Conservation (phyloP, 2,329 filamentous ascomycete species). For the Cladophialophora yegresii region DNA sequence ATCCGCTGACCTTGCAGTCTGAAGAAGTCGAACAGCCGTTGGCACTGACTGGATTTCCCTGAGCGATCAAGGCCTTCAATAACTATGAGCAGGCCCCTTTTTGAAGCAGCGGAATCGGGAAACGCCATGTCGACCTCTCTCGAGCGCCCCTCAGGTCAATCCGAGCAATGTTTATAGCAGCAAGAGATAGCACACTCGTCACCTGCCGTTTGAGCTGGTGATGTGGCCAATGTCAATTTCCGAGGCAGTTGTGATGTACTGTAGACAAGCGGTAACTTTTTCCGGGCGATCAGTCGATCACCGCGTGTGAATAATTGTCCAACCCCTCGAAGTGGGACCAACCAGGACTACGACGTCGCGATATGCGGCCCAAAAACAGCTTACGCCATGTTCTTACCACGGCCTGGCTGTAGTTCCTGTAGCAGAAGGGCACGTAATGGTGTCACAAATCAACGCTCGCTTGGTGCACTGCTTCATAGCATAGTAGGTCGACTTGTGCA, state of each 20-base stretch:
- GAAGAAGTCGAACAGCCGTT: constrained; percentile 62
- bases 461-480: background rate
- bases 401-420: background rate
- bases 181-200: background rate
- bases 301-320: background rate
- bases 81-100: constrained; percentile 70
- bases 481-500: background rate
- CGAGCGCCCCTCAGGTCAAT: background rate
- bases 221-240: background rate
- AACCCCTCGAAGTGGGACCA: background rate
- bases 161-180: background rate
- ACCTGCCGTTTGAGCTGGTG: background rate
- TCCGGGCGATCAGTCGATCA: background rate
- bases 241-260: background rate
- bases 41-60: constrained; percentile 89
- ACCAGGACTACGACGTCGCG: background rate
- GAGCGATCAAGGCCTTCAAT: constrained; percentile 88
- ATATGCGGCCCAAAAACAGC: background rate
- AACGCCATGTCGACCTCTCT: background rate
- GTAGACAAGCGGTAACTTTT: background rate
- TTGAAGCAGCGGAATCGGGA: background rate
- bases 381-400: background rate
- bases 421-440: background rate
- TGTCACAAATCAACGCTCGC: background rate
- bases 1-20: constrained; percentile 55